Evolutionary conservation across 192 early-diverging fungal genomes (phyloP), one percentile per base, ranked within the genome.

Genomic region (Chytriomyces confervae): DNA sequence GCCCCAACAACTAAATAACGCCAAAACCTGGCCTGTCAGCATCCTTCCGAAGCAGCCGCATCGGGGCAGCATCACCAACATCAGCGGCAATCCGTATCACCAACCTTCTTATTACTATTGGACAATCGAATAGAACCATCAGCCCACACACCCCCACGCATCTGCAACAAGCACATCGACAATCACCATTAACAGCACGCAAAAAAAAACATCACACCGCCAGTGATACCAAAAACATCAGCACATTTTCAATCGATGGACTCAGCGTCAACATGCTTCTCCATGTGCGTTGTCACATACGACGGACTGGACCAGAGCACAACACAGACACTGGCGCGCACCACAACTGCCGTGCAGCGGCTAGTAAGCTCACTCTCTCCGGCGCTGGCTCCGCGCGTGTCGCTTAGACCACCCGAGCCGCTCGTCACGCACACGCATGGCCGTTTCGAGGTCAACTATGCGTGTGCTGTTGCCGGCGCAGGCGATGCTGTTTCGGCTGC

Each of bases 391-490:
- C 63, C 36, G 18, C 36, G 27, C 36, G 18, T 69, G 27, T 48
- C 44, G 18, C 18, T 69, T 9, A 36, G 67, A 45, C 50, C 65
- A n/a, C 83, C 80, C 7, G 80, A 80, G 43, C n/a, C 63, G 49
- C 47, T 67, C 23, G 27, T 75, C 27, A 79, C 62, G 24, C 57
- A 78, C 29, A 47, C 67, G 29, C 57, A 81, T 48, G 83, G 83
- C 62, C 76, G 72, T 16, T 49, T 46, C 24, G 80, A 81, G 50
- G 57, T 81, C 10, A 27, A 65, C 9, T 71, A 78, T 43, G 70
- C 76, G 53, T 49, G 84, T 47, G 62, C 62, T 23, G 69, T 86
- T 20, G 67, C 77, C 48, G 85, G 85, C 9, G 47, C 78, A 27
- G 29, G 70, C 18, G 64, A 29, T 10, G 64, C 36, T 18, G 85